Evolutionary conservation across 148 eudicot genomes (phyloP).

Genomic region (Arbutus unedo): DNA sequence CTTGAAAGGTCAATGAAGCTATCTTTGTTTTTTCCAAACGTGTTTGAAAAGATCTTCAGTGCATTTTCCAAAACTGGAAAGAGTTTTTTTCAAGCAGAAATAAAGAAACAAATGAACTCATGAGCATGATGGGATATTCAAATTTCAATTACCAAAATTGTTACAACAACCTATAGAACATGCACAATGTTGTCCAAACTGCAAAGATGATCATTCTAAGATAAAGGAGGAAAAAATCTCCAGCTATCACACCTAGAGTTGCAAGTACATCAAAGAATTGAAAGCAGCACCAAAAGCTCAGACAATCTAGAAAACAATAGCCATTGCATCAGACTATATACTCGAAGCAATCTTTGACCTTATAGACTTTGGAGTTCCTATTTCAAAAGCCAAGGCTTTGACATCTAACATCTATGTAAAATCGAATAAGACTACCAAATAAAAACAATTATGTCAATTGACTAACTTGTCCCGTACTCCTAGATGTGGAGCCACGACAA

Average conservation of each 20-base stretch:
- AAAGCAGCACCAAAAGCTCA: too few relatives aligned
- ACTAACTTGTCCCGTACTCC: too few relatives aligned
- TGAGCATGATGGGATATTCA: slow-evolving; percentile 1
- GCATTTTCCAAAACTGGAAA: neutral
- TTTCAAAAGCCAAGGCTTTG: too few relatives aligned
- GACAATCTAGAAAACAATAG: too few relatives aligned
- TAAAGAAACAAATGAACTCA: neutral
- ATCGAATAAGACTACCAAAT: too few relatives aligned
- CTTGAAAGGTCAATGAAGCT: neutral
- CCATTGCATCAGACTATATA: too few relatives aligned
- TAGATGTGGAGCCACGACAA: too few relatives aligned
- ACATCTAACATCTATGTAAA: too few relatives aligned
- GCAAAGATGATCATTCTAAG: too few relatives aligned
- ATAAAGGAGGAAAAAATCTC: neutral
- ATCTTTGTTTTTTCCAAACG: neutral
- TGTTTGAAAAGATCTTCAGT: neutral
- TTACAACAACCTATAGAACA: neutral
- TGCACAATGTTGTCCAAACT: neutral
- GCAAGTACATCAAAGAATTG: neutral
- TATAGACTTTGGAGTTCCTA: too few relatives aligned
- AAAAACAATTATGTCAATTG: too few relatives aligned
- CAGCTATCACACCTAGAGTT: neutral
- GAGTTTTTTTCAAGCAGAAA: neutral
- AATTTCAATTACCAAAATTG: neutral
- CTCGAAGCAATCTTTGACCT: too few relatives aligned